phyloP scores from a whole-genome alignment of 2,329 filamentous ascomycete species.

The Fusarium drepaniforme region DNA sequence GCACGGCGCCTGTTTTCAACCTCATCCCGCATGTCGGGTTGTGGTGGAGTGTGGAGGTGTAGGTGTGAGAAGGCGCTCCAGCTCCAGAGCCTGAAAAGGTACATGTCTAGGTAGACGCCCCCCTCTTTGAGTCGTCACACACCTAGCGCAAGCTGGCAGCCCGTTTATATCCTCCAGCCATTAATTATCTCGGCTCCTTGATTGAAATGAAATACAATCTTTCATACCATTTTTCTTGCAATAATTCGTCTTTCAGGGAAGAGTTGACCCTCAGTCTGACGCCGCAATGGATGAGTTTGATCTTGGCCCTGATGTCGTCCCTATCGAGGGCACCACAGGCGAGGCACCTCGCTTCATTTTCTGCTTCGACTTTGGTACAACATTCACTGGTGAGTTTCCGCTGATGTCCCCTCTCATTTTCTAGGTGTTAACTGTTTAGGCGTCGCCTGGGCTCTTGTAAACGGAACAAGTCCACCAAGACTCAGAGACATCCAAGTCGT shows the following conservation, averaged over 20 bases:
- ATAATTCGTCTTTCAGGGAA: neutral
- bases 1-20: conserved; percentile 3
- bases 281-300: neutral
- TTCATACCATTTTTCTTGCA: neutral
- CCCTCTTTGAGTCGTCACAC: neutral
- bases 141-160: neutral
- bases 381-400: neutral
- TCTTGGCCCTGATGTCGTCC: neutral
- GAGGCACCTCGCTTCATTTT: conserved; percentile 19
- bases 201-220: neutral
- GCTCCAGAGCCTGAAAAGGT: neutral
- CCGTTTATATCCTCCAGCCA: neutral
- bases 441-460: conserved; percentile 20
- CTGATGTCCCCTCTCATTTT: neutral
- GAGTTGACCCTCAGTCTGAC: neutral
- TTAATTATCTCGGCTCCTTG: neutral
- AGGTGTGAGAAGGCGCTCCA: neutral
- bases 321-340: neutral
- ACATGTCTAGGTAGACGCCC: neutral
- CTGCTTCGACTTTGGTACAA: conserved; percentile 31
- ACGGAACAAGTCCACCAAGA: neutral
- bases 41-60: conserved; percentile 6
- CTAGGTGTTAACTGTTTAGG: neutral
- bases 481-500: conserved; percentile 22
- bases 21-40: neutral